A percentile compares a stretch with the other conserved stretches of the same genome.
phyloP scores from a whole-genome alignment of 2,329 filamentous ascomycete species.

The Penicillium sp. region DNA sequence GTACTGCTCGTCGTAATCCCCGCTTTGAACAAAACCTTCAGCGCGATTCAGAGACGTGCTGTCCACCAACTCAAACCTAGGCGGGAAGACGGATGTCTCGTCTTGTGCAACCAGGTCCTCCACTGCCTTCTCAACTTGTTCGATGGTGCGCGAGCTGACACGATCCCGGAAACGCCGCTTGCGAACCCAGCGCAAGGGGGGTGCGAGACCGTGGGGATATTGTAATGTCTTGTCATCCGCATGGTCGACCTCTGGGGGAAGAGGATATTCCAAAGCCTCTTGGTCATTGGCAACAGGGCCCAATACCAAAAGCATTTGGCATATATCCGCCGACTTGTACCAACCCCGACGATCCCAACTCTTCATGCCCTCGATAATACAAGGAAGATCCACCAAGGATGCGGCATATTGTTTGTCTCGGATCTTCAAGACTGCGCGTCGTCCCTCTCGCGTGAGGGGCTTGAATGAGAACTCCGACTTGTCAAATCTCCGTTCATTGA shows the following conservation, averaged over 20 bases:
- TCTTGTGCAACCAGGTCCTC: constrained; percentile 72
- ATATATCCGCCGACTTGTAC: constrained; percentile 85
- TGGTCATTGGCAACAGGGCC: constrained; percentile 64
- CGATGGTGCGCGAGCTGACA: constrained; percentile 77
- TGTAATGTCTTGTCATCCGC: constrained; percentile 59
- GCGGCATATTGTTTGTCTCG: constrained; percentile 72
- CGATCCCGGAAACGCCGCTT: constrained; percentile 81
- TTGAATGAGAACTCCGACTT: constrained; percentile 76
- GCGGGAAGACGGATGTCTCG: constrained; percentile 54
- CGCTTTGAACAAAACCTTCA: constrained; percentile 43
- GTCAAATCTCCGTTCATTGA: constrained; percentile 76
- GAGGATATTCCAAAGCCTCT: constrained; percentile 64
- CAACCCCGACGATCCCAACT: constrained; percentile 85
- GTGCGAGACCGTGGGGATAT: constrained; percentile 83
- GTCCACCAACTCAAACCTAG: constrained; percentile 65
- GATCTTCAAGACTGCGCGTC: constrained; percentile 70
- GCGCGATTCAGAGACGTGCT: constrained; percentile 47
- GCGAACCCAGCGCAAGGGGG: constrained; percentile 81
- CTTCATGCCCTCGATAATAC: constrained; percentile 87
- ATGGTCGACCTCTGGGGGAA: constrained; percentile 68
- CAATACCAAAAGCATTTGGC: constrained; percentile 82
- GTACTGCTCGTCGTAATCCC: constrained; percentile 49
- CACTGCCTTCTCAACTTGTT: constrained; percentile 78
- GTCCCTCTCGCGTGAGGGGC: constrained; percentile 67
- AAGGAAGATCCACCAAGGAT: constrained; percentile 77